phyloP scores from a whole-genome alignment of 108 stramenopile genomes.

The Skeletonema menzelii region DNA sequence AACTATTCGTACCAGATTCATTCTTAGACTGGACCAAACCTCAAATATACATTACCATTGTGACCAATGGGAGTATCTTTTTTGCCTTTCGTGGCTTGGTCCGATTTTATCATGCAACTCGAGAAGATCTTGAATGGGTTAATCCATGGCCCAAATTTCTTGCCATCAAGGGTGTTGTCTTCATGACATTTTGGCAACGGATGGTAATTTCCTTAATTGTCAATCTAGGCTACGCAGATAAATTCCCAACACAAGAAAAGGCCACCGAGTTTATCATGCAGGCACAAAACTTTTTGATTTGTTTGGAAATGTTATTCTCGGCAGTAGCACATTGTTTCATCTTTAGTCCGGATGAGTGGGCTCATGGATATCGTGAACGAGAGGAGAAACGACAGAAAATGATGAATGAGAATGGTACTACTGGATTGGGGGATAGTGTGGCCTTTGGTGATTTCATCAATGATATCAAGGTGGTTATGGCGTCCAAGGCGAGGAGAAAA shows the following conservation, averaged over 20 bases:
- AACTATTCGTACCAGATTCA: constrained; percentile 29
- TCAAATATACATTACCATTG: constrained; percentile 68
- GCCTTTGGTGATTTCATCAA: constrained; percentile 72
- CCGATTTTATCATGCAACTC: constrained; percentile 85
- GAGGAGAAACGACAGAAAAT: constrained; percentile 33
- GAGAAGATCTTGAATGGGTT: constrained; percentile 75
- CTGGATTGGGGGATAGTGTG: constrained; percentile 48
- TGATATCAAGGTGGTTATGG: constrained; percentile 61
- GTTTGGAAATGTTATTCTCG: constrained; percentile 91
- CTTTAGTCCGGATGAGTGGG: constrained; percentile 88
- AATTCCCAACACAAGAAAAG: constrained; percentile 37
- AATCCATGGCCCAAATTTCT: constrained; percentile 89
- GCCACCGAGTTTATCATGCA: constrained; percentile 48
- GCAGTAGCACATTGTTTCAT: constrained; percentile 86
- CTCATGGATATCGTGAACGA: constrained; percentile 62
- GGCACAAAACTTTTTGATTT: constrained; percentile 87
- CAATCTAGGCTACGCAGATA: constrained; percentile 32
- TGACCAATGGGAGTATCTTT: constrained; percentile 81
- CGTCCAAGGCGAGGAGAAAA: constrained; percentile 19
- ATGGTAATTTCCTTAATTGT: constrained; percentile 60
- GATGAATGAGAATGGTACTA: constrained; percentile 8
- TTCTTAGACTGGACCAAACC: constrained; percentile 50
- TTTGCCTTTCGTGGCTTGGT: constrained; percentile 87
- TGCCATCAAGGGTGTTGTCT: constrained; percentile 89
- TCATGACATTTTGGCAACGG: constrained; percentile 93